Conservation (phyloP, 2,329 filamentous ascomycete genomes). For the Lachnellula hyalina region DNA sequence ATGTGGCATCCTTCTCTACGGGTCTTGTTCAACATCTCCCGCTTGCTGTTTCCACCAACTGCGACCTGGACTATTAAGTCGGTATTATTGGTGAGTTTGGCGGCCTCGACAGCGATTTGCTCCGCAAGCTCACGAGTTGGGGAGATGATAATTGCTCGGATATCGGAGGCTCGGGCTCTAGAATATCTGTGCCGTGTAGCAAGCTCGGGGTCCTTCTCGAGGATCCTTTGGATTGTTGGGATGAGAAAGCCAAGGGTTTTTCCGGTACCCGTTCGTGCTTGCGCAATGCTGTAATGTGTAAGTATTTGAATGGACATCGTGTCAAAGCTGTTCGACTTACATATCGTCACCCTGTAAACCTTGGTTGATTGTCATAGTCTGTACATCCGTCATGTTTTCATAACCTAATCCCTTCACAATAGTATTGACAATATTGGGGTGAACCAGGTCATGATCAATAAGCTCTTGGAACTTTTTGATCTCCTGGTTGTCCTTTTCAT, state of each 20-base stretch:
- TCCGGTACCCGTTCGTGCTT: constrained; percentile 94
- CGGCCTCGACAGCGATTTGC: constrained; percentile 76
- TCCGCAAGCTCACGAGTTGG: constrained; percentile 78
- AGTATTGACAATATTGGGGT: constrained; percentile 33
- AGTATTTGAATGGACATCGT: constrained; percentile 3
- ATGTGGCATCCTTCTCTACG: constrained; percentile 75
- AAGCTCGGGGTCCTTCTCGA: constrained; percentile 56
- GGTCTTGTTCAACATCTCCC: constrained; percentile 28
- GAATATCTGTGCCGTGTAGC: constrained; percentile 34
- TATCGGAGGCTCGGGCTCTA: constrained; percentile 48
- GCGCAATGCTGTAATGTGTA: constrained; percentile 62
- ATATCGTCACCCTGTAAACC: constrained; percentile 58
- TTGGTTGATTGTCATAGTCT: constrained; percentile 74
- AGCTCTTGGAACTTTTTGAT: constrained; percentile 31
- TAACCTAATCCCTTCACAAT: constrained; percentile 72
- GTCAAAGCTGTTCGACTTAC: constrained; percentile 21
- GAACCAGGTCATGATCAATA: constrained; percentile 26
- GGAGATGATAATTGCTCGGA: constrained; percentile 68
- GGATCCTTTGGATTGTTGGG: constrained; percentile 75
- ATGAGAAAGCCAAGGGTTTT: constrained; percentile 94
- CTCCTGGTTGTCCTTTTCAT: constrained; percentile 1
- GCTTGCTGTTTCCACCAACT: constrained; percentile 84
- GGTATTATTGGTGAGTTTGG: constrained; percentile 29
- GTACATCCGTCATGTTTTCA: constrained; percentile 85
- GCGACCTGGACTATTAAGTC: constrained; percentile 60